Conservation (phyloP, 2,329 filamentous ascomycete genomes). For the Metarhizium rileyi region DNA sequence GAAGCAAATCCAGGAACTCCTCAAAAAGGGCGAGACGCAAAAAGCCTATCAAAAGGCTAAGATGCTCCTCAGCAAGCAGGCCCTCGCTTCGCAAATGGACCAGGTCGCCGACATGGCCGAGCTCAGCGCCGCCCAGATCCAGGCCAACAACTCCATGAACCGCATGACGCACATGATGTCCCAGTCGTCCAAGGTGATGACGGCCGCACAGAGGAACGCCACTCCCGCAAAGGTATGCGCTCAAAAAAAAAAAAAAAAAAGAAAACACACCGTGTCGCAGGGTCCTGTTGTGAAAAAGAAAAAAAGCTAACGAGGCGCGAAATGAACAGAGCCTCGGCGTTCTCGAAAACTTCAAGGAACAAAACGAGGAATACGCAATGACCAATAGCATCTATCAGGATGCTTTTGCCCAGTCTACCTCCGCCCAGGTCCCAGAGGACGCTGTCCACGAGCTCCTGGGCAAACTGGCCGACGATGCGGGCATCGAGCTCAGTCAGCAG, state of each 20-base stretch:
- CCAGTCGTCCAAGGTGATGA: slow-evolving; percentile 49
- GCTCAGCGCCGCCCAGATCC: slow-evolving; percentile 49
- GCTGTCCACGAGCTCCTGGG: slow-evolving; percentile 79
- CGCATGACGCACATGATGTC: slow-evolving; percentile 56
- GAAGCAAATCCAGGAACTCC: slow-evolving; percentile 53
- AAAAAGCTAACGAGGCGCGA: background rate
- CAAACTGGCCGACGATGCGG: slow-evolving; percentile 80
- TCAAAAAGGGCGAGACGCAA: slow-evolving; percentile 54
- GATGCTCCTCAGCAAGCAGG: slow-evolving; percentile 52
- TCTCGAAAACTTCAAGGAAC: slow-evolving; percentile 50
- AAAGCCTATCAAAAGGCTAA: slow-evolving; percentile 55
- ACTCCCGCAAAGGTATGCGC: slow-evolving; percentile 52
- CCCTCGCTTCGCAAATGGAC: slow-evolving; percentile 53
- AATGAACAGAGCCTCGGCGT: slow-evolving; percentile 43
- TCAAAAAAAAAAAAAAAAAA: too few relatives aligned
- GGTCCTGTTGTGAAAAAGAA: background rate
- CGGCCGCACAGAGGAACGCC: slow-evolving; percentile 45
- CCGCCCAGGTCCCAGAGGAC: slow-evolving; percentile 65
- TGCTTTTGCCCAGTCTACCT: slow-evolving; percentile 68
- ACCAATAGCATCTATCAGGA: slow-evolving; percentile 73
- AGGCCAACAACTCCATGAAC: slow-evolving; percentile 57
- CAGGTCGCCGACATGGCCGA: slow-evolving; percentile 56
- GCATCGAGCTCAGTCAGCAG: slow-evolving; percentile 71
- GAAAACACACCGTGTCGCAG: background rate
- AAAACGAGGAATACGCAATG: slow-evolving; percentile 56